Percentiles rank a stretch among this genome's conserved stretches.
phyloP scores from a whole-genome alignment of 2,329 filamentous ascomycete genomes.

The Nakataea oryzae region DNA sequence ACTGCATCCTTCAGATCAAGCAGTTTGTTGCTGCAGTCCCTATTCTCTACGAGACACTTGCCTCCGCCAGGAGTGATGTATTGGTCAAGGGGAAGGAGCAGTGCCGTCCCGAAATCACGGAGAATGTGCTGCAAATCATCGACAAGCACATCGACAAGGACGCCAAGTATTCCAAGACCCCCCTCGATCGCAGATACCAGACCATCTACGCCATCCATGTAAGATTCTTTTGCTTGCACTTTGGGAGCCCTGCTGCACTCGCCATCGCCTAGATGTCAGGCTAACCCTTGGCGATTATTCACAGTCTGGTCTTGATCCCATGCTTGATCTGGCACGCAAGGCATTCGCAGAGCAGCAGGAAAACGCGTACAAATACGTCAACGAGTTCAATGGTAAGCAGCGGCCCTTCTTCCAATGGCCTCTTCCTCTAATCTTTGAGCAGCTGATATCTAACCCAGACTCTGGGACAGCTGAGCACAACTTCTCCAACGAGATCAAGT shows the following conservation, averaged over 20 bases:
- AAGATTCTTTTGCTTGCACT: slow-evolving; percentile 1
- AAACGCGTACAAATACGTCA: slow-evolving; percentile 45
- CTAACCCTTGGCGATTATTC: slow-evolving; percentile 3
- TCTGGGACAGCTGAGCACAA: slow-evolving; percentile 37
- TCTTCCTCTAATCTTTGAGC: no score
- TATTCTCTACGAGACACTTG: slow-evolving; percentile 57
- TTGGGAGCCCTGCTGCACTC: slow-evolving; percentile 6
- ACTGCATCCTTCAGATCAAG: slow-evolving; percentile 79
- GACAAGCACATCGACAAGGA: slow-evolving; percentile 67
- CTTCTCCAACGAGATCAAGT: slow-evolving; percentile 58
- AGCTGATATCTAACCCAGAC: not conserved
- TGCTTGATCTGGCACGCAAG: slow-evolving; percentile 79
- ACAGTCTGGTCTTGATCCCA: slow-evolving; percentile 67
- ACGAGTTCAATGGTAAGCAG: slow-evolving; percentile 50
- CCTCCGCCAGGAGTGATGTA: slow-evolving; percentile 52
- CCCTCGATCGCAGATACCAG: slow-evolving; percentile 82
- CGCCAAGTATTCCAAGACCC: slow-evolving; percentile 64
- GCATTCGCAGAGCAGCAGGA: slow-evolving; percentile 83
- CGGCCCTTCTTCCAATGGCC: not conserved
- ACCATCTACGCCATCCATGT: slow-evolving; percentile 81
- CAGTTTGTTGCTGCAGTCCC: slow-evolving; percentile 61
- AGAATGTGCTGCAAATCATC: slow-evolving; percentile 54
- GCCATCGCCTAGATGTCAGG: not conserved
- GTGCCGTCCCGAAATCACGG: slow-evolving; percentile 54
- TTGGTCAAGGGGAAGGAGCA: slow-evolving; percentile 58